Conservation (phyloP, 2,329 filamentous ascomycete genomes). For the Colletotrichum sansevieriae region DNA sequence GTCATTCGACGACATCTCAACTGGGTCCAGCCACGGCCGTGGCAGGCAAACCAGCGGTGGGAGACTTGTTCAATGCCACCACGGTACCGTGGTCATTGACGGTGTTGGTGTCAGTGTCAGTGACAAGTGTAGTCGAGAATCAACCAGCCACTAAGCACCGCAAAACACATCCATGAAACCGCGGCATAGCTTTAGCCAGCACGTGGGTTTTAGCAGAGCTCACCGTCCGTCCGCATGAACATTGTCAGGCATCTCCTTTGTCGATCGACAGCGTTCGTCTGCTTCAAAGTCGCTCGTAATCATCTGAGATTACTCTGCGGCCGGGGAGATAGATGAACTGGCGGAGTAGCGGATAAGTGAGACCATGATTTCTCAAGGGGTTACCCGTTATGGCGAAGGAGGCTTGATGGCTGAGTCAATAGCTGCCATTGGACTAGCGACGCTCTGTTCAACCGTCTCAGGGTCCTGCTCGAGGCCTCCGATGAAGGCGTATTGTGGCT, state of each 20-base stretch:
- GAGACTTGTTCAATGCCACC: slow-evolving; percentile 9
- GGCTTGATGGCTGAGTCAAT: background rate
- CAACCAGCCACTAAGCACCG: background rate
- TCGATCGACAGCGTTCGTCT: background rate
- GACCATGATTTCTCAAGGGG: background rate
- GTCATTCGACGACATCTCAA: background rate
- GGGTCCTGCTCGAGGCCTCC: background rate
- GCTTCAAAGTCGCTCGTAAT: background rate
- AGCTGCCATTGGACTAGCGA: background rate
- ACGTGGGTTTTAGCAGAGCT: slow-evolving; percentile 5
- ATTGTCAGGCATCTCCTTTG: background rate
- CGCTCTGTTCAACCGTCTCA: slow-evolving; percentile 12
- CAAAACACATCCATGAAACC: slow-evolving; percentile 15
- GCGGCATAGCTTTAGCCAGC: slow-evolving; percentile 12
- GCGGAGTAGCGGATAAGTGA: background rate
- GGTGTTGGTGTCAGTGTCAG: background rate
- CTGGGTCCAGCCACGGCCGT: background rate
- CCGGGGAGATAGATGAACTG: slow-evolving; percentile 1
- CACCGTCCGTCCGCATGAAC: background rate
- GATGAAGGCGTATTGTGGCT: background rate
- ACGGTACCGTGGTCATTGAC: background rate
- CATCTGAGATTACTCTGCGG: slow-evolving; percentile 4
- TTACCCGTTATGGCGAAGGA: background rate
- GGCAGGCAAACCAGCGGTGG: slow-evolving; percentile 14
- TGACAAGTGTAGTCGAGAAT: background rate